Conservation (phyloP, 1,139 yeast species). For the Suhomyces taliae region DNA sequence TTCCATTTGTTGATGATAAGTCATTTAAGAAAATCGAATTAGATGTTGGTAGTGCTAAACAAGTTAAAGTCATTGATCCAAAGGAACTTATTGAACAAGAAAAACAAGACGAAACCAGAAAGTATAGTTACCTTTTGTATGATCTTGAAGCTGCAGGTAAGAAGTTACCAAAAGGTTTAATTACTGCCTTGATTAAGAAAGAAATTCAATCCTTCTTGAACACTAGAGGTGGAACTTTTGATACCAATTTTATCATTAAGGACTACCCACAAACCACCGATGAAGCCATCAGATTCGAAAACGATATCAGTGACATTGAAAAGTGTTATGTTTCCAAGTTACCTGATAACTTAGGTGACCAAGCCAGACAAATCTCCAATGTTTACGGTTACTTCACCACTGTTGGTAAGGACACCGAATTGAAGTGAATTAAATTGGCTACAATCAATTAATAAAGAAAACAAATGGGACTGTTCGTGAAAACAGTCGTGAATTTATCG, state of each 20-base stretch:
- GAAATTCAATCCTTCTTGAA: slow-evolving; percentile 41
- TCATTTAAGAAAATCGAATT: slow-evolving; percentile 21
- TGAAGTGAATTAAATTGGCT: slow-evolving; percentile 5
- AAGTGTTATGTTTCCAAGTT: slow-evolving; percentile 33
- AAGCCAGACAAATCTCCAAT: slow-evolving; percentile 33
- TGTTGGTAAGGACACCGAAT: slow-evolving; percentile 46
- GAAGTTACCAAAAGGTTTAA: slow-evolving; percentile 55
- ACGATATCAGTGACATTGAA: slow-evolving; percentile 50
- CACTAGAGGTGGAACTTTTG: slow-evolving; percentile 43
- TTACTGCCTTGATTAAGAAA: slow-evolving; percentile 56
- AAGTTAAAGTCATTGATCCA: slow-evolving; percentile 52
- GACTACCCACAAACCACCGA: slow-evolving; percentile 60
- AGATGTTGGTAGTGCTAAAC: slow-evolving; percentile 24
- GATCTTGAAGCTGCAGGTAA: slow-evolving; percentile 37
- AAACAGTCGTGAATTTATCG: no score
- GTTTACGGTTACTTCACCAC: slow-evolving; percentile 61
- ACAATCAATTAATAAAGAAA: no score
- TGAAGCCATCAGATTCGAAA: slow-evolving; percentile 65
- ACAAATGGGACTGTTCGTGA: no score
- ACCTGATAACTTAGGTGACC: slow-evolving; percentile 25
- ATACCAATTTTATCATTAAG: slow-evolving; percentile 46
- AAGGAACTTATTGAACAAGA: slow-evolving; percentile 45
- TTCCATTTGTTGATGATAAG: slow-evolving; percentile 39
- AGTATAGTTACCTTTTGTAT: slow-evolving; percentile 42
- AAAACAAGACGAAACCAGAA: slow-evolving; percentile 38